Evolutionary conservation across 169 alveolate genomes (phyloP).

Genomic region (Cryptosporidium parvum): DNA sequence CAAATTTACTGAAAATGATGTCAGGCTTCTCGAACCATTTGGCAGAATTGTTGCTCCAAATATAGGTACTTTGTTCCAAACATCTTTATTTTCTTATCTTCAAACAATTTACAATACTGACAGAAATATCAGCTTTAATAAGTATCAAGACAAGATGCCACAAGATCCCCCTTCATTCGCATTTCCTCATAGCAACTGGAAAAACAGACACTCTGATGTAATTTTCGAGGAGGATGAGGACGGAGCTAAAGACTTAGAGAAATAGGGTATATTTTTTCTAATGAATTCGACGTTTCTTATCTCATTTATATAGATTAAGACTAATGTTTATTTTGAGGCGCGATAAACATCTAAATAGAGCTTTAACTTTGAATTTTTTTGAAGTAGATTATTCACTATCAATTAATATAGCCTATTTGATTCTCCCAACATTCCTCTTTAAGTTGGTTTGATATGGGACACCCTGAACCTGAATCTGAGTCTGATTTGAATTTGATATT

Average conservation of each 20-base stretch:
- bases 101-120: conserved; percentile 54
- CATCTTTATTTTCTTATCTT: conserved; percentile 65
- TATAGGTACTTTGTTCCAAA: conserved; percentile 63
- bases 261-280: neutral
- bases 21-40: conserved; percentile 60
- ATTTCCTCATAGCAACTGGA: conserved; percentile 55
- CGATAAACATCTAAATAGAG: neutral
- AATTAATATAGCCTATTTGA: neutral
- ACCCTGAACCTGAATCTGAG: conserved; percentile 7
- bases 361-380: neutral
- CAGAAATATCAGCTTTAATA: conserved; percentile 40
- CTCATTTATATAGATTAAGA: neutral
- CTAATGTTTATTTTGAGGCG: neutral
- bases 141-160: conserved; percentile 72
- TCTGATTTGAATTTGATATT: neutral
- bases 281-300: neutral
- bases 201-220: conserved; percentile 62
- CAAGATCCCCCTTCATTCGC: conserved; percentile 69
- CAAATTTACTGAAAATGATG: conserved; percentile 69
- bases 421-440: conserved; percentile 38
- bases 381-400: neutral
- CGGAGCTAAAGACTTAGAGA: conserved; percentile 47
- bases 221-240: conserved; percentile 75
- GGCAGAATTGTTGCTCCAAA: conserved; percentile 73
- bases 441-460: conserved; percentile 7